Conservation (phyloP, 345 rosid genomes). For the Physaria fendleri region DNA sequence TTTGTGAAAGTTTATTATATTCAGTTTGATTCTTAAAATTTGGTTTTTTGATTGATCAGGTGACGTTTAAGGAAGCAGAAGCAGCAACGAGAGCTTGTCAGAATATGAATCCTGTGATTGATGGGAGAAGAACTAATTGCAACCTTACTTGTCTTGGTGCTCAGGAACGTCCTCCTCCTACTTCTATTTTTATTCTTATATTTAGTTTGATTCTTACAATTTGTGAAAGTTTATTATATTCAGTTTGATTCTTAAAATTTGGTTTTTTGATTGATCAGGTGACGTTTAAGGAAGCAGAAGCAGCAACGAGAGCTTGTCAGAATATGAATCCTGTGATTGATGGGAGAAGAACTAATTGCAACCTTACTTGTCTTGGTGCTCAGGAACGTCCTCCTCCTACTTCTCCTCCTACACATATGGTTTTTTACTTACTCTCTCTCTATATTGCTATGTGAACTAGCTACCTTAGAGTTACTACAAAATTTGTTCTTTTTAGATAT, state of each 20-base stretch:
- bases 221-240: too few species aligned
- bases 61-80: conserved; percentile 61
- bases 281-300: conserved; percentile 61
- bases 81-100: conserved; percentile 64
- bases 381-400: conserved; percentile 47
- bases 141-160: conserved; percentile 73
- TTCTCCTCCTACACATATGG: conserved; percentile 57
- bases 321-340: conserved; percentile 61
- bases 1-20: too few species aligned
- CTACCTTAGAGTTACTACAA: neutral
- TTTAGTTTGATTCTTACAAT: too few species aligned
- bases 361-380: conserved; percentile 68
- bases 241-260: neutral
- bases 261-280: conserved; percentile 19
- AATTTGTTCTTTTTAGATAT: neutral
- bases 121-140: conserved; percentile 68
- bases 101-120: conserved; percentile 57
- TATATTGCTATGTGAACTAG: neutral
- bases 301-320: conserved; percentile 62
- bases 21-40: neutral
- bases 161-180: conserved; percentile 45
- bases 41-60: conserved; percentile 14
- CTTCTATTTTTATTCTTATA: too few species aligned
- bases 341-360: conserved; percentile 68
- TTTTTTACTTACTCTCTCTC: neutral